Evolutionary conservation across 352 stramenopile genomes (phyloP).

Genomic region (Globisporangium iwayamae): DNA sequence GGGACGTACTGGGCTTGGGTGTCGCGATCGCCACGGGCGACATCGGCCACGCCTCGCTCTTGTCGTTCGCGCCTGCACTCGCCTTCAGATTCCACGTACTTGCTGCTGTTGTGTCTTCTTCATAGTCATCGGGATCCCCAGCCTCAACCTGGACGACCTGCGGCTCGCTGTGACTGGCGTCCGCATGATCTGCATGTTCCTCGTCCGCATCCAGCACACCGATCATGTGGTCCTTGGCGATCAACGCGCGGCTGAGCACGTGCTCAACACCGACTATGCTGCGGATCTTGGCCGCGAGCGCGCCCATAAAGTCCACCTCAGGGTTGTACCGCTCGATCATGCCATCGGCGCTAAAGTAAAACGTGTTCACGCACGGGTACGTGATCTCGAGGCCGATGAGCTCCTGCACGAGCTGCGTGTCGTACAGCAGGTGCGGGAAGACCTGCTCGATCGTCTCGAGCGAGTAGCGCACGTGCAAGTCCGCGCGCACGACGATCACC

Average conservation of each 20-base stretch:
- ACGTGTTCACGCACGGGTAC: conserved; percentile 42
- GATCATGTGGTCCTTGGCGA: conserved; percentile 48
- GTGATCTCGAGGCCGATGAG: conserved; percentile 42
- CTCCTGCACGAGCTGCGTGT: conserved; percentile 29
- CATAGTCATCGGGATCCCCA: background rate
- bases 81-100: background rate
- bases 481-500: conserved; percentile 25
- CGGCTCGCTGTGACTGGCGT: background rate
- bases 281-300: conserved; percentile 25
- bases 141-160: background rate
- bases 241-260: conserved; percentile 33
- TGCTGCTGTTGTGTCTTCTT: background rate
- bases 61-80: background rate
- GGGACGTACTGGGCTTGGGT: background rate
- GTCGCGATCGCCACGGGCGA: background rate
- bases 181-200: no score
- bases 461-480: conserved; percentile 39
- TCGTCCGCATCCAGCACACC: conserved; percentile 10
- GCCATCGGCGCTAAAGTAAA: conserved; percentile 38
- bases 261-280: conserved; percentile 23
- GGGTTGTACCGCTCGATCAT: conserved; percentile 42
- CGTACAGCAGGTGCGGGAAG: conserved; percentile 37
- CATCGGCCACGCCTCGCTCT: no score
- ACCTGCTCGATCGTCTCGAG: conserved; percentile 49
- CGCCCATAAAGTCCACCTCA: conserved; percentile 37